These are phyloP conservation scores for Tremella mesenterica DNA, from an alignment of 768 basidiomycete species.

Conservation along the genomic window DNA sequence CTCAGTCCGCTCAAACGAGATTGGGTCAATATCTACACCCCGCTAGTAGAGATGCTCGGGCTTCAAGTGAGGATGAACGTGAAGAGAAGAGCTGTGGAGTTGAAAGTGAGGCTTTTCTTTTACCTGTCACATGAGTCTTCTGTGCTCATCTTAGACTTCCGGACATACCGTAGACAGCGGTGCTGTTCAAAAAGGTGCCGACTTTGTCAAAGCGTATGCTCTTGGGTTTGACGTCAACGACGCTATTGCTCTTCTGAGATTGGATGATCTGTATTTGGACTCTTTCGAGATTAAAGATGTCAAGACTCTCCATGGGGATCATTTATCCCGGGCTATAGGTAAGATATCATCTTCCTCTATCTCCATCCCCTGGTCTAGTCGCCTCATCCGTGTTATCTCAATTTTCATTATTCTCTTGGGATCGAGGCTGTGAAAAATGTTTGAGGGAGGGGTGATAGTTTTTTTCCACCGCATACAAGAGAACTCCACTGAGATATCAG, in stretches of 20 bases:
- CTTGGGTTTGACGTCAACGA: conserved; percentile 95
- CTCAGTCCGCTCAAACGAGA: conserved; percentile 96
- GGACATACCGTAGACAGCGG: conserved; percentile 89
- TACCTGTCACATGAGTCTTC: background rate
- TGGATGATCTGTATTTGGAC: conserved; percentile 96
- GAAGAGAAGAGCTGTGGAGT: conserved; percentile 76
- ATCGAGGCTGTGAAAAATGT: too few species aligned
- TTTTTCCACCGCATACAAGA: background rate
- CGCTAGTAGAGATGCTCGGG: conserved; percentile 85
- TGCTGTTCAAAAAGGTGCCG: conserved; percentile 89
- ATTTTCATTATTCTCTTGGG: too few species aligned
- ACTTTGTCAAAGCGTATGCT: conserved; percentile 91
- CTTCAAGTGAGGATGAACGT: conserved; percentile 97
- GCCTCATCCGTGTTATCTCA: background rate
- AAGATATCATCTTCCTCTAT: conserved; percentile 13
- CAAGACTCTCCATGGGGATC: conserved; percentile 94
- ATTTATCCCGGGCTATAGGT: conserved; percentile 96
- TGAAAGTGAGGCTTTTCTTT: conserved; percentile 60
- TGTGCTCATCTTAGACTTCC: conserved; percentile 56
- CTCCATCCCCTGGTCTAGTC: background rate
- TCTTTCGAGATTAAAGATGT: conserved; percentile 99
- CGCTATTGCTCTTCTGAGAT: conserved; percentile 81
- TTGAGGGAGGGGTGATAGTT: too few species aligned
- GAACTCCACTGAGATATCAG: conserved; percentile 45
- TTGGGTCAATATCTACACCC: conserved; percentile 91